Evolutionary conservation across 148 eudicot genomes (phyloP).

Genomic region (Fagopyrum homotropicum): DNA sequence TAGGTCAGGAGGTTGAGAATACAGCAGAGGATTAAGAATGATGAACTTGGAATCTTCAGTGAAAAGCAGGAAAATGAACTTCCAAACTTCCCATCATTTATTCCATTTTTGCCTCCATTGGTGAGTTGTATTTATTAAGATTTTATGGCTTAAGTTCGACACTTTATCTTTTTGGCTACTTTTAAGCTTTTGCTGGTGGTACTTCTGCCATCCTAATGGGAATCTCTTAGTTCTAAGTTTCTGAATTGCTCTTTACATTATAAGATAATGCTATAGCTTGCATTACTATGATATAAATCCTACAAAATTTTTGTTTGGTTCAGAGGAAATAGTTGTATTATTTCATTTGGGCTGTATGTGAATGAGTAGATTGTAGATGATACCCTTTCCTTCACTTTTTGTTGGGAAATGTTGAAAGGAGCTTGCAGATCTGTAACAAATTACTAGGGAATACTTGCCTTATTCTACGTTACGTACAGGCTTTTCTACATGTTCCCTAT

Average conservation of each 20-base stretch:
- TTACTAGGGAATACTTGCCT: background rate
- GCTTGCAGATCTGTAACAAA: background rate
- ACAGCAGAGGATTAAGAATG: constrained; percentile 79
- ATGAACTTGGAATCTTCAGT: constrained; percentile 59
- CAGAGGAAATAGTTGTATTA: background rate
- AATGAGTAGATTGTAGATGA: background rate
- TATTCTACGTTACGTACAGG: background rate
- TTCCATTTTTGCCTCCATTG: constrained; percentile 95
- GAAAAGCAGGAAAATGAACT: constrained; percentile 83
- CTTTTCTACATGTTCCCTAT: background rate
- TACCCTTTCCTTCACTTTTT: background rate
- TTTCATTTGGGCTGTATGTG: background rate
- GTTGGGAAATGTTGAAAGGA: background rate
- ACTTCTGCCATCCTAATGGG: background rate
- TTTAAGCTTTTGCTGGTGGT: background rate
- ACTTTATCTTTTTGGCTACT: background rate
- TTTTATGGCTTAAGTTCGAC: background rate
- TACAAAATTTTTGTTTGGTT: background rate
- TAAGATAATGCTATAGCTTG: background rate
- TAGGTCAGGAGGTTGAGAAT: constrained; percentile 90
- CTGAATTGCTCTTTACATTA: background rate
- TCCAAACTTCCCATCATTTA: constrained; percentile 86
- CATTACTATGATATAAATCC: background rate
- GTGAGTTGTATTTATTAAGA: constrained; percentile 25
- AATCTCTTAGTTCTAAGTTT: background rate